phyloP scores from a whole-genome alignment of 306 rosid genomes.

The Rubus parviflorus region DNA sequence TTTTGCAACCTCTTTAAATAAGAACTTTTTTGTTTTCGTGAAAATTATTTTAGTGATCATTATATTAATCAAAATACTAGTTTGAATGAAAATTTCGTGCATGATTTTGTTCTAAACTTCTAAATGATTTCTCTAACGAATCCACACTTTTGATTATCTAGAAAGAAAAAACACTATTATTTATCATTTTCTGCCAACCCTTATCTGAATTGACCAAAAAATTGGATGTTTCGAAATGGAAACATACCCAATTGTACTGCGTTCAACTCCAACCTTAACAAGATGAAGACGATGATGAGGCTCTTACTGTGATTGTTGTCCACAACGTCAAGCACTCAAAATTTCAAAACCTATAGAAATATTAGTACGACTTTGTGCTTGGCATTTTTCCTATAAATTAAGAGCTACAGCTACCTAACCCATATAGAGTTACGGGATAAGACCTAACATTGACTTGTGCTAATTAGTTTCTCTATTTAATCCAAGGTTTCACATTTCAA shows the following conservation, averaged over 20 bases:
- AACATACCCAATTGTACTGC: constrained; percentile 3
- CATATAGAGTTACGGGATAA: background rate
- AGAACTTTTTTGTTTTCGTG: background rate
- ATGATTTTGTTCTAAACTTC: no score
- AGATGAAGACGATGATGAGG: constrained; percentile 20
- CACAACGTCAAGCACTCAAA: background rate
- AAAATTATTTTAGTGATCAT: background rate
- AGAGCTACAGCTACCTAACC: constrained; percentile 18
- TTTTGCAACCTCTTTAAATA: background rate
- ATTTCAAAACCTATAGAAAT: background rate
- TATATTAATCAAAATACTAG: no score
- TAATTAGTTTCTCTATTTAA: constrained; percentile 6
- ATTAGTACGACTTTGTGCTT: background rate
- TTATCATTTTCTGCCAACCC: background rate
- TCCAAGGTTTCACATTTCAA: background rate
- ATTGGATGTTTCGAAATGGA: background rate
- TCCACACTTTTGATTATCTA: no score
- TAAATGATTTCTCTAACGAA: no score
- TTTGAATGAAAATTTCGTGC: background rate
- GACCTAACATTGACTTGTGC: constrained; percentile 30
- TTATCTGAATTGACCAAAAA: background rate
- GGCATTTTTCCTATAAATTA: background rate
- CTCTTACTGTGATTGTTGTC: background rate
- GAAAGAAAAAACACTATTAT: no score
- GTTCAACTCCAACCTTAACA: background rate